Base-by-base conservation (phyloP, 164 flowering plant species). In the Piper longum region DNA sequence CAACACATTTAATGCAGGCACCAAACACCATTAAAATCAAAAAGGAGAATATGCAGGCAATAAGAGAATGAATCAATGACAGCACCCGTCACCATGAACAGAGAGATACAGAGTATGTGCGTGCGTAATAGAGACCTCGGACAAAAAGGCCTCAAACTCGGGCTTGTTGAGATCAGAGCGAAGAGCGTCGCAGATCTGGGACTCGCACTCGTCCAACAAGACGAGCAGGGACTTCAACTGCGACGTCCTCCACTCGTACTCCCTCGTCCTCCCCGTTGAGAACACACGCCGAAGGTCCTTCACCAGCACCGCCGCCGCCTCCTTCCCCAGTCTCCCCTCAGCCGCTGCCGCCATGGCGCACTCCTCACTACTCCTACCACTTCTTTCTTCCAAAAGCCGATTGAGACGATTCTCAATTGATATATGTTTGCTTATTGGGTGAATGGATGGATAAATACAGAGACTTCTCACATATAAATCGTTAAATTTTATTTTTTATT, bases 181-280 rank as follows among this genome's bases (percentile, higher is more conserved):
- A 56, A 68, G 71, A 16, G 71, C 66, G 4, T 68, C 17, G 16
- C 36, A 18, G n/a, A 68, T 68, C 14, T 56, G 56, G 36, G 18
- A 4, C 62, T 68, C 62, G 14, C 58, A 56, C 14, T 68, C 66
- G 7, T 13, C 56, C 13, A 63, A 14, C 44, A 68, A 8, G 57
- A 36, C 57, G 39, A 56, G 14, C 18, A 68, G 16, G 57, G 40
- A 39, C 51, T 58, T 62, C 62, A 68, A 6, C 62, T 68, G 71
- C 57, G 48, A 42, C 62, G 17, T 55, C 41, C 71, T 62, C 71
- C 71, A 68, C 40, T 63, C 66, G 58, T 62, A 68, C 57, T 60
- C 52, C 71, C 43, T 68, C 44, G 71, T 68, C 66, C 39, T 68
- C 48, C 71, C 71, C 36, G 60, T 19, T 7, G 40, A 48, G 41